A percentile compares a stretch with the other conserved stretches of the same genome.
Evolutionary conservation across 23 red algal genomes (phyloP).

Genomic region (Pyropia haitanensis): DNA sequence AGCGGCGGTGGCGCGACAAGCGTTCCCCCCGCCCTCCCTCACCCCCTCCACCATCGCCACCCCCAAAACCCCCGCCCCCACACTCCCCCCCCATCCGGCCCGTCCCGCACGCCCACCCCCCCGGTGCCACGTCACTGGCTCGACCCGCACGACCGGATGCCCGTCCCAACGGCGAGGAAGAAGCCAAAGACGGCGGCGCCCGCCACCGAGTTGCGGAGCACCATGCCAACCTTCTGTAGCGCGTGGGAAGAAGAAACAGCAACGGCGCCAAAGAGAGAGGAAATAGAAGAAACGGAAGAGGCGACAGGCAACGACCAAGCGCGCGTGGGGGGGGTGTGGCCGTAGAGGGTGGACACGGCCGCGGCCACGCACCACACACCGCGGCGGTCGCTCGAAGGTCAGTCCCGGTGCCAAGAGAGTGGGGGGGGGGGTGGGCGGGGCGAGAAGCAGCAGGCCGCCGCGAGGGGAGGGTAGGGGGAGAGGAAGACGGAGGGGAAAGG

Average conservation of each 20-base stretch:
- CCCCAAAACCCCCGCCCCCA: too few relatives aligned
- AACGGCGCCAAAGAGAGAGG: not conserved
- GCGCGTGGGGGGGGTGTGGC: not conserved
- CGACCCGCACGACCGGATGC: slow-evolving; percentile 69
- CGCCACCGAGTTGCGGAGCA: slow-evolving; percentile 66
- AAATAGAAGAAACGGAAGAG: too few relatives aligned
- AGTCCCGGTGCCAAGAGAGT: not conserved
- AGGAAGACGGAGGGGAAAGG: too few relatives aligned
- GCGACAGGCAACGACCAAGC: too few relatives aligned
- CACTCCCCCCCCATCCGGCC: too few relatives aligned
- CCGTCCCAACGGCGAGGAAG: slow-evolving; percentile 95
- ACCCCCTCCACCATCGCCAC: too few relatives aligned
- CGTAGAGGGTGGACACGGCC: not conserved
- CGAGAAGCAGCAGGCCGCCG: not conserved
- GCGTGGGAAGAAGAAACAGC: not conserved
- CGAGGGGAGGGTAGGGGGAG: too few relatives aligned
- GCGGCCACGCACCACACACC: not conserved
- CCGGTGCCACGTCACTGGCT: slow-evolving; percentile 9
- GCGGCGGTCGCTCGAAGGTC: not conserved
- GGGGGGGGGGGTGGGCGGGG: not conserved
- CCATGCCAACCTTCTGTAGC: slow-evolving; percentile 74
- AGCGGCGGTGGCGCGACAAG: too few relatives aligned
- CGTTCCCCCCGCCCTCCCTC: too few relatives aligned
- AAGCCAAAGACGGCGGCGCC: slow-evolving; percentile 87
- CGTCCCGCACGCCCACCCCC: too few relatives aligned